These are phyloP conservation scores for Prunella vulgaris DNA, from an alignment of 257 asterid genomes.

Conservation along the genomic window DNA sequence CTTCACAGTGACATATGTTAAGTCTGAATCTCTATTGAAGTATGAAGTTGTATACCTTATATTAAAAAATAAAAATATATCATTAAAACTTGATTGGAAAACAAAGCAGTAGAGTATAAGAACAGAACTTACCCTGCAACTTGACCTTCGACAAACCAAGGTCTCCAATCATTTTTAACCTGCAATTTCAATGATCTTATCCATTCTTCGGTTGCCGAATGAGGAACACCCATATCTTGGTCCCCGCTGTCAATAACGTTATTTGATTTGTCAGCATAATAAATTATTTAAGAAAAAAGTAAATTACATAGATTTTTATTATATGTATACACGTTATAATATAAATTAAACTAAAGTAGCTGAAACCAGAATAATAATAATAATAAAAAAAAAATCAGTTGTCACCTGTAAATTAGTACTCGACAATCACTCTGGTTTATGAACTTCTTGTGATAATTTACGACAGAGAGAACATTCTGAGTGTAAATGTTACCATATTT, in stretches of 20 bases:
- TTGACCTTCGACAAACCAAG: neutral
- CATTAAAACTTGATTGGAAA: neutral
- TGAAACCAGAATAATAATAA: too few species aligned
- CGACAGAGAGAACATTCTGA: neutral
- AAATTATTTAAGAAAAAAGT: too few species aligned
- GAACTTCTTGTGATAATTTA: neutral
- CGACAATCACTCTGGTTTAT: neutral
- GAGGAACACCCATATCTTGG: neutral
- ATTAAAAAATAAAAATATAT: neutral
- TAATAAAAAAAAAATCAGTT: too few species aligned
- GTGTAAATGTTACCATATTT: neutral
- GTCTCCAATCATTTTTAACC: too few species aligned
- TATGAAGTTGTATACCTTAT: neutral
- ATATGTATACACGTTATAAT: too few species aligned
- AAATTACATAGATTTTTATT: neutral
- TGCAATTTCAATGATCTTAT: neutral
- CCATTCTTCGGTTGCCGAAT: slow-evolving; percentile 1
- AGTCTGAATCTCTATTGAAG: neutral
- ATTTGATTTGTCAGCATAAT: neutral
- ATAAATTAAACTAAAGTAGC: neutral
- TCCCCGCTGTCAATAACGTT: neutral
- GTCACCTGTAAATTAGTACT: slow-evolving; percentile 18
- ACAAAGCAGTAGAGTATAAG: neutral
- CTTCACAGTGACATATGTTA: slow-evolving; percentile 31
- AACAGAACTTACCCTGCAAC: neutral